Percentiles rank a stretch among this genome's conserved stretches.
phyloP scores from a whole-genome alignment of 2,329 filamentous ascomycete genomes.

The Hymenotorrendiella dingleyae region DNA sequence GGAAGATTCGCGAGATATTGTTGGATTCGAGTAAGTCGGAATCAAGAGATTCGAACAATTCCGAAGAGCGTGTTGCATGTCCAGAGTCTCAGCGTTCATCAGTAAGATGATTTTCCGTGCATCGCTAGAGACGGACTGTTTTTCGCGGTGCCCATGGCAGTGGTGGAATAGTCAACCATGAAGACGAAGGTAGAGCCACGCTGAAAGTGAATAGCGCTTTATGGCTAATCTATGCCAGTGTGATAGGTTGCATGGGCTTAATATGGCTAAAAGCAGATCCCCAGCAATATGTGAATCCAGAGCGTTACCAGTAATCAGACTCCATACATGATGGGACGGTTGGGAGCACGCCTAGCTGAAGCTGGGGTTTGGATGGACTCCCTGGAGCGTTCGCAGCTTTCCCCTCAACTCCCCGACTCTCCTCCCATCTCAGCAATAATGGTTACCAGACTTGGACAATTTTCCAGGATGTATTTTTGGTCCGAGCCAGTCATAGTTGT shows the following conservation, averaged over 20 bases:
- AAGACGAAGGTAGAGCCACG: conserved; percentile 11
- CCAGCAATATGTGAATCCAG: conserved; percentile 15
- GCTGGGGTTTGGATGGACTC: conserved; percentile 5
- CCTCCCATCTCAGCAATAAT: conserved; percentile 5
- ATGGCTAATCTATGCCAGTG: conserved; percentile 15
- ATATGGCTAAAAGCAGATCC: conserved; percentile 24
- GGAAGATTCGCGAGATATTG: not conserved
- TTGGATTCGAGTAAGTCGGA: not conserved
- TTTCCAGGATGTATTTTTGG: conserved; percentile 9
- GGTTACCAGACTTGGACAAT: conserved; percentile 11
- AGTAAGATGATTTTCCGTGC: conserved; percentile 13
- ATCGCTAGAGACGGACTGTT: conserved; percentile 17
- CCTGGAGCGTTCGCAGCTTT: conserved; percentile 3
- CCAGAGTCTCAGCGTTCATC: conserved; percentile 6
- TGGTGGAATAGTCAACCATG: conserved; percentile 14
- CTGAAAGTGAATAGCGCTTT: conserved; percentile 11
- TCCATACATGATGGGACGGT: conserved; percentile 19
- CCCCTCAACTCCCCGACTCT: conserved; percentile 11
- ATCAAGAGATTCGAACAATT: conserved; percentile 5
- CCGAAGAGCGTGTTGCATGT: conserved; percentile 7
- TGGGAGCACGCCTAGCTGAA: conserved; percentile 13
- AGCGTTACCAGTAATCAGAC: conserved; percentile 18
- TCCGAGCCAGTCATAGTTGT: conserved; percentile 8
- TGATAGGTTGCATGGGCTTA: conserved; percentile 23
- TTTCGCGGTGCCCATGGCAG: conserved; percentile 22